Conservation (phyloP, 2,329 filamentous ascomycete genomes). For the Stromatinia cepivora region DNA sequence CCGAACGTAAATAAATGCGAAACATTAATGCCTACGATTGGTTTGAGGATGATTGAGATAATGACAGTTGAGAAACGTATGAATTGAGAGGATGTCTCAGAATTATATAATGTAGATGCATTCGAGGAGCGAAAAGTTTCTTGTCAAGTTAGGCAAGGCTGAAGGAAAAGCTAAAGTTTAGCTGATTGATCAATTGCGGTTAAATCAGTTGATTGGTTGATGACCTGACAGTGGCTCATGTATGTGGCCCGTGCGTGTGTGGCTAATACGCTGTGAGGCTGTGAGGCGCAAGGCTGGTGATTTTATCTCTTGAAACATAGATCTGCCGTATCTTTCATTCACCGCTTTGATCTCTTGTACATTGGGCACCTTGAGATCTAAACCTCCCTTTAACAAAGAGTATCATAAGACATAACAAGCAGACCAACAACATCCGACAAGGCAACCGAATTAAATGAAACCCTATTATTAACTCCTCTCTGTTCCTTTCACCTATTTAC, state of each 20-base stretch:
- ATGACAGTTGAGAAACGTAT: neutral
- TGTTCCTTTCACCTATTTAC: neutral
- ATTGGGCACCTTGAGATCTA: slow-evolving; percentile 16
- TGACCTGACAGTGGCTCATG: no score
- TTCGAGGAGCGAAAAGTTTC: neutral
- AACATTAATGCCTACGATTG: slow-evolving; percentile 31
- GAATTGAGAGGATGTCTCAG: neutral
- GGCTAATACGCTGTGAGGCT: neutral
- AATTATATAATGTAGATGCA: neutral
- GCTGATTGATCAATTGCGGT: no score
- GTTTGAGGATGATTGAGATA: neutral
- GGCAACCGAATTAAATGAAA: slow-evolving; percentile 1
- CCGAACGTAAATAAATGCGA: slow-evolving; percentile 24
- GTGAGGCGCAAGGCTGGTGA: neutral
- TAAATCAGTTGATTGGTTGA: neutral
- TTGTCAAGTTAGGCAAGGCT: neutral
- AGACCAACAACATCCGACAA: neutral
- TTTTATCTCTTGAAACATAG: neutral
- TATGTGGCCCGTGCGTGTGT: neutral
- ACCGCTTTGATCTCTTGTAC: neutral
- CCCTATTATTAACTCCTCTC: neutral
- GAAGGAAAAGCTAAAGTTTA: neutral
- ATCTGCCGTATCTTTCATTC: neutral
- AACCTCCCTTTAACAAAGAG: neutral
- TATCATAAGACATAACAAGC: neutral